phyloP scores from a whole-genome alignment of 2,329 filamentous ascomycete species.

The Aureobasidium zeae region DNA sequence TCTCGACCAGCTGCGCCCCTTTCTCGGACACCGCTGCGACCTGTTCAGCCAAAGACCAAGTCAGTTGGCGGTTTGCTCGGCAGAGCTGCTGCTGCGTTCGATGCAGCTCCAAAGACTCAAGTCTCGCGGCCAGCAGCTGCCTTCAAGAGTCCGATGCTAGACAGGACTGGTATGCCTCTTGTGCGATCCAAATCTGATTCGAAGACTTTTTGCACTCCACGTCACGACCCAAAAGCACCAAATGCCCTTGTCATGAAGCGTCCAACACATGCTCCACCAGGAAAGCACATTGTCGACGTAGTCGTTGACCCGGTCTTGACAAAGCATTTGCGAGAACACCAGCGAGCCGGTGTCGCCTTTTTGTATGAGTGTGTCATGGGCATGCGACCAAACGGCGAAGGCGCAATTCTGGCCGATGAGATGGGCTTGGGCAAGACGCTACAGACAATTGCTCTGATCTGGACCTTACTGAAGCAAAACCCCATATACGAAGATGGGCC shows the following conservation, averaged over 20 bases:
- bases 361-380: slow-evolving; percentile 71
- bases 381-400: slow-evolving; percentile 55
- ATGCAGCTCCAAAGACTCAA: slow-evolving; percentile 25
- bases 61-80: slow-evolving; percentile 1
- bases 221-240: slow-evolving; percentile 52
- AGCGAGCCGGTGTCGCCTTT: slow-evolving; percentile 60
- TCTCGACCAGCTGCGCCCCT: too few species aligned
- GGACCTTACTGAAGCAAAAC: slow-evolving; percentile 65
- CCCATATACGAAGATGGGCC: slow-evolving; percentile 51
- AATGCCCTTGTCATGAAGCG: slow-evolving; percentile 60
- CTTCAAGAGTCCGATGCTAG: slow-evolving; percentile 55
- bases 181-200: slow-evolving; percentile 34
- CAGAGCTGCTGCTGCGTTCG: slow-evolving; percentile 1
- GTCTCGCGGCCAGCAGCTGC: slow-evolving; percentile 31
- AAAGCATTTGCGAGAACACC: slow-evolving; percentile 56
- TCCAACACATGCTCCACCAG: slow-evolving; percentile 46
- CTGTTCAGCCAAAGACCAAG: slow-evolving; percentile 15
- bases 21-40: slow-evolving; percentile 6
- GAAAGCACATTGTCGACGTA: slow-evolving; percentile 61
- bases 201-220: slow-evolving; percentile 44
- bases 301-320: slow-evolving; percentile 59
- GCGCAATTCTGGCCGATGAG: slow-evolving; percentile 63
- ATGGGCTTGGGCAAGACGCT: slow-evolving; percentile 69
- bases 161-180: slow-evolving; percentile 37
- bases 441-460: slow-evolving; percentile 61